Percentiles rank a stretch among this genome's conserved stretches.
Conservation (phyloP, 768 basidiomycete genomes). For the Kwoniella newhampshirensis region DNA sequence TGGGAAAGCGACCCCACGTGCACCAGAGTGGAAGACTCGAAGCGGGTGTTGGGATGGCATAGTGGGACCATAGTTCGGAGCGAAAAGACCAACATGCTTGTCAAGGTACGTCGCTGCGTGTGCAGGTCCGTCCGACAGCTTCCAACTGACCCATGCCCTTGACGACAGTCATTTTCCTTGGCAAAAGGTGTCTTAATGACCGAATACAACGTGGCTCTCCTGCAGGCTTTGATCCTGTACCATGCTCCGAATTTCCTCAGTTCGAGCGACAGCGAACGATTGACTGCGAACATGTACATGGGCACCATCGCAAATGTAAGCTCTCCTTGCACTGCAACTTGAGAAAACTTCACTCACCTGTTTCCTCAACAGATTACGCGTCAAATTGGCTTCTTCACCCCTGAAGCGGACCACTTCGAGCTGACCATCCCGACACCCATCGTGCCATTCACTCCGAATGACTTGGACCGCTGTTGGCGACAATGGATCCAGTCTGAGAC, state of each 20-base stretch:
- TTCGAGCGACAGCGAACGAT: conserved; percentile 39
- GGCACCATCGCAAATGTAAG: conserved; percentile 50
- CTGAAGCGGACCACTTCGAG: conserved; percentile 47
- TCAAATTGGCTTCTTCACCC: conserved; percentile 51
- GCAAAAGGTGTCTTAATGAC: conserved; percentile 52
- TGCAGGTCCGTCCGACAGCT: neutral
- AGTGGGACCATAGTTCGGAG: conserved; percentile 41
- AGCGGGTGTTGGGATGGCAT: conserved; percentile 37
- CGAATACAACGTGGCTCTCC: conserved; percentile 46
- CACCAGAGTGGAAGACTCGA: conserved; percentile 15
- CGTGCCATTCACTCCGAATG: conserved; percentile 41
- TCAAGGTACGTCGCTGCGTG: conserved; percentile 38
- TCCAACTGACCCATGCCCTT: neutral
- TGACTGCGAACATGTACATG: conserved; percentile 47
- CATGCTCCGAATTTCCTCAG: conserved; percentile 48
- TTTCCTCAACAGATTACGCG: conserved; percentile 45
- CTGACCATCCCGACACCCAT: conserved; percentile 24
- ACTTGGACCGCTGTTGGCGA: conserved; percentile 51
- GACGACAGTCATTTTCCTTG: conserved; percentile 46
- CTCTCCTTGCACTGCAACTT: neutral
- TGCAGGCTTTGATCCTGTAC: conserved; percentile 49
- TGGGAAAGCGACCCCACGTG: conserved; percentile 9
- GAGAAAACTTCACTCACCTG: neutral
- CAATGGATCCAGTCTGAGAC: conserved; percentile 54
- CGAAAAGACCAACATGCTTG: conserved; percentile 54